Percentiles rank a stretch among this genome's conserved stretches.
These are phyloP conservation scores for Fistulifera pelliculosa DNA, from an alignment of 108 stramenopile genomes.

Conservation along the genomic window DNA sequence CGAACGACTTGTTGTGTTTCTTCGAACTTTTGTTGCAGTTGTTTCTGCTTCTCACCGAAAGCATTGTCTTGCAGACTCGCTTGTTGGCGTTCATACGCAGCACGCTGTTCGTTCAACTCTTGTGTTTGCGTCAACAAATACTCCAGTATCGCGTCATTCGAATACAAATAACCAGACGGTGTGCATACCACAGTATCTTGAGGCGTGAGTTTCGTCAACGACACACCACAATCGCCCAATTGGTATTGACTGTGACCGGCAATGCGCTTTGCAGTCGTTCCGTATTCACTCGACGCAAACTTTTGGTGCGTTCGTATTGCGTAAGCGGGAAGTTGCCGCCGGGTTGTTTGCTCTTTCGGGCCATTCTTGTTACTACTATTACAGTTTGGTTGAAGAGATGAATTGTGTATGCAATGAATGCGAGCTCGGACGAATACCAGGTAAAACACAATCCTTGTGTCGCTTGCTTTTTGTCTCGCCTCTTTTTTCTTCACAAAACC, in stretches of 20 bases:
- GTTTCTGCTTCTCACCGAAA: constrained; percentile 24
- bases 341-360: constrained; percentile 74
- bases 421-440: too few species aligned
- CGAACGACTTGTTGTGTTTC: constrained; percentile 15
- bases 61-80: constrained; percentile 14
- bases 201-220: constrained; percentile 27
- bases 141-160: constrained; percentile 54
- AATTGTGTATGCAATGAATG: too few species aligned
- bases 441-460: too few species aligned
- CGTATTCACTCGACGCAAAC: constrained; percentile 46
- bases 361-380: constrained; percentile 31
- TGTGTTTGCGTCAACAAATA: constrained; percentile 66
- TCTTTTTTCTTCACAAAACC: too few species aligned
- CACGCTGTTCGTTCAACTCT: constrained; percentile 37
- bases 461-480: too few species aligned
- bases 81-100: constrained; percentile 29
- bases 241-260: constrained; percentile 58
- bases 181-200: constrained; percentile 24
- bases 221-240: constrained; percentile 80
- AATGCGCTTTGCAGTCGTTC: constrained; percentile 58
- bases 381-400: too few species aligned
- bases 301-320: constrained; percentile 57
- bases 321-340: constrained; percentile 78
- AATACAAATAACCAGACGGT: constrained; percentile 63
- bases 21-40: constrained; percentile 32